Evolutionary conservation across 768 basidiomycete genomes (phyloP).

Genomic region (Chalciporus piperatus): DNA sequence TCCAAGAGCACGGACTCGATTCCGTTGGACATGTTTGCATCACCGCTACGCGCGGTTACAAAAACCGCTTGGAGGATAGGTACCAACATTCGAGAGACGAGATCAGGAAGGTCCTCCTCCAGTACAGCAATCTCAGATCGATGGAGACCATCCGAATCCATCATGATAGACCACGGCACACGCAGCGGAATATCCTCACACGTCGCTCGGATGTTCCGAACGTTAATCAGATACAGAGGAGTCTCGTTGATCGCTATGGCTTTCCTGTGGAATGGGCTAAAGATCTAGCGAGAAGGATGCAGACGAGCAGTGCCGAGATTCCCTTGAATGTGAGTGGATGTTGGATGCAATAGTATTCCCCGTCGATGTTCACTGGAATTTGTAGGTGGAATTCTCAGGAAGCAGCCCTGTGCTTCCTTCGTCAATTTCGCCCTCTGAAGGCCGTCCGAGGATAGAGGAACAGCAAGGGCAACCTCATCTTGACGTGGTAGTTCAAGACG

Average conservation of each 20-base stretch:
- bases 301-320: not conserved
- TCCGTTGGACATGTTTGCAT: slow-evolving; percentile 19
- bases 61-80: not conserved
- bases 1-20: slow-evolving; percentile 1
- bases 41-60: slow-evolving; percentile 7
- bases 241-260: not conserved
- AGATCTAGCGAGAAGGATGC: not conserved
- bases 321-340: not conserved
- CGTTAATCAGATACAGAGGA: not conserved
- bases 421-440: not conserved
- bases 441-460: not conserved
- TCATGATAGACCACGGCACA: not conserved
- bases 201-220: not conserved
- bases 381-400: not conserved
- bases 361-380: too few relatives aligned
- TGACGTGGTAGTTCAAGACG: not conserved
- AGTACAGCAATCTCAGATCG: not conserved
- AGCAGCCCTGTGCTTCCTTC: not conserved
- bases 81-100: slow-evolving; percentile 4
- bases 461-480: not conserved
- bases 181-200: not conserved
- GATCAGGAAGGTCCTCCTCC: not conserved
- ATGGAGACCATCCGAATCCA: not conserved
- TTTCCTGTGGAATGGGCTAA: not conserved
- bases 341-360: too few relatives aligned